A percentile compares a stretch with the other conserved stretches of the same genome.
These are phyloP conservation scores for Mucor plumbeus DNA, from an alignment of 371 early-diverging fungal species.

Conservation along the genomic window DNA sequence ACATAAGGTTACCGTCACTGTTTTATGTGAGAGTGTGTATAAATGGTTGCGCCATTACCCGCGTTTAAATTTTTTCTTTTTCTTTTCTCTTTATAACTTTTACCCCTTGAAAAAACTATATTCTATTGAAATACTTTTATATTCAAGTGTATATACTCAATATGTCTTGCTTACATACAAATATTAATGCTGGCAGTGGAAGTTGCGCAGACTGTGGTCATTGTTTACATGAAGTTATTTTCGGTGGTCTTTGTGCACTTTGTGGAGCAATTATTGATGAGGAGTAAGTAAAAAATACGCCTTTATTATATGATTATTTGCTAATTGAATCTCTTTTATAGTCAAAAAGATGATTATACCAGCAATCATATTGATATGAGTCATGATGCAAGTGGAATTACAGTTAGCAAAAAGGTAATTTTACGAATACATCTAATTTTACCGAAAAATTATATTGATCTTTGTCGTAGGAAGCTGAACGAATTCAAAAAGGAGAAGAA, in stretches of 20 bases:
- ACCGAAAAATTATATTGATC: no score
- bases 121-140: neutral
- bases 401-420: constrained; percentile 65
- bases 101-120: no score
- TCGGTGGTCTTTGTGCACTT: constrained; percentile 78
- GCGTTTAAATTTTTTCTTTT: constrained; percentile 2
- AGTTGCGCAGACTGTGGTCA: constrained; percentile 11
- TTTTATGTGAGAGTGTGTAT: neutral
- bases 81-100: neutral
- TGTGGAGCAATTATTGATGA: constrained; percentile 72
- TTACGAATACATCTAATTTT: neutral
- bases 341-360: constrained; percentile 8
- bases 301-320: neutral
- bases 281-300: constrained; percentile 27
- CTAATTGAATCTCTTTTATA: neutral
- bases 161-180: constrained; percentile 16
- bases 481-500: constrained; percentile 75
- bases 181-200: neutral
- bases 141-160: neutral
- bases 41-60: constrained; percentile 1
- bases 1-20: neutral
- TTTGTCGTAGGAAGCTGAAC: constrained; percentile 71
- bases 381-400: constrained; percentile 74
- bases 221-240: constrained; percentile 81
- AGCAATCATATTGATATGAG: constrained; percentile 71